Base-by-base conservation (phyloP, 2,329 filamentous ascomycete genomes). In the Amylocarpus encephaloides region DNA sequence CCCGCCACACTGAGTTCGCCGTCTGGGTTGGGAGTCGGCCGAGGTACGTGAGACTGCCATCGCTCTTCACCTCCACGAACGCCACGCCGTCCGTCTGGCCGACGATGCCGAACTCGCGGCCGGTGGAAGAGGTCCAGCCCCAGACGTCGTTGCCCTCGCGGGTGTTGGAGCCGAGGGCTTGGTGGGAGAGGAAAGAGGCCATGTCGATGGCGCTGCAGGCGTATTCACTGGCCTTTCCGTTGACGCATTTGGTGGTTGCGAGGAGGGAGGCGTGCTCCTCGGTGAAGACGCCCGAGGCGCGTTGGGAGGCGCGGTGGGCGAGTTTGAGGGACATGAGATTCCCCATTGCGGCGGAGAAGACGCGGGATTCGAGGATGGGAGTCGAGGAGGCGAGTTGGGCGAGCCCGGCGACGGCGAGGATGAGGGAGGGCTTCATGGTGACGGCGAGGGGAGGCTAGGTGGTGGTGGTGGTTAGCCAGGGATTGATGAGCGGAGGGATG, bases 1-100 rank as follows among this genome's bases (percentile, higher is more conserved):
- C 42, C 33, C 42, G 26, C 42, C 42, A 43, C 7, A 43, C 38
- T 13, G 39, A n/a, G 6, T 16, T 16, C 5, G 42, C 12, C 13
- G 42, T 43, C 10, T 43, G 42, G 18, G 32, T 34, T 34, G 42
- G 42, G n/a, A 43, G 42, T 18, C 42, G 42, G 26, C 42, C 42
- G 16, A 43, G 42, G 11, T 43, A 43, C 18, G 26, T 22, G 29
- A 43, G 42, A 11, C 18, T 32, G 16, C 42, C 42, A 12, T 43
- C 26, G 11, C 12, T 6, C 11, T 15, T 12, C 16, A 43, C 42
- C 29, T 43, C 42, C 1, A 29, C 42, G 12, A 43, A 43, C 13
- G 42, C 29, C 16, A 29, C 22, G 15, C 42, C 42, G 30, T 43
- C 42, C 6, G 42, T 29, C 16, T 43, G 42, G n/a, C 22, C 42